A percentile compares a stretch with the other conserved stretches of the same genome.
These are phyloP conservation scores for Colletotrichum lindemuthianum DNA, from an alignment of 2,329 filamentous ascomycete species.

Conservation along the genomic window DNA sequence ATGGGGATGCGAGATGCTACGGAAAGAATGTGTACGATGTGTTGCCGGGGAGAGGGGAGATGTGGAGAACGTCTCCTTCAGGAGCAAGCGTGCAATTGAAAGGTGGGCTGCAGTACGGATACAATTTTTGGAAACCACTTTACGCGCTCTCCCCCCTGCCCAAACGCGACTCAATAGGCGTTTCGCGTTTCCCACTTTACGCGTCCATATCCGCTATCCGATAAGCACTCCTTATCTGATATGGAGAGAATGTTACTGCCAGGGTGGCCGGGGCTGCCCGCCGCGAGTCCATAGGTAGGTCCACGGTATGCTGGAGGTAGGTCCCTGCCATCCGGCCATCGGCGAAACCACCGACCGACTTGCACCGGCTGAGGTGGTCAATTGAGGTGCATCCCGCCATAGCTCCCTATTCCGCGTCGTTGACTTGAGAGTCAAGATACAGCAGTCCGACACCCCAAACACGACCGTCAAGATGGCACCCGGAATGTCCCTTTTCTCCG, in stretches of 20 bases:
- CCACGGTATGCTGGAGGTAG: neutral
- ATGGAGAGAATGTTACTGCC: neutral
- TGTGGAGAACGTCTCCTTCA: constrained; percentile 24
- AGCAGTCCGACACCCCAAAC: constrained; percentile 16
- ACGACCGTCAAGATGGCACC: constrained; percentile 68
- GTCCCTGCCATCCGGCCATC: constrained; percentile 27
- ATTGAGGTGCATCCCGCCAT: constrained; percentile 27
- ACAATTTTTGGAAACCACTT: constrained; percentile 33
- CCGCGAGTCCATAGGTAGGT: no score
- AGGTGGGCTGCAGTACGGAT: constrained; percentile 34
- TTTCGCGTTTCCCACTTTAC: constrained; percentile 39
- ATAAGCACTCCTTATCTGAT: neutral
- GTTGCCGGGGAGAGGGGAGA: constrained; percentile 34
- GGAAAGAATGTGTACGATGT: constrained; percentile 36
- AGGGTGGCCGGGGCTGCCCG: neutral
- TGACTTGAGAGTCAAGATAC: constrained; percentile 27
- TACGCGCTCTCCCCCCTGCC: constrained; percentile 17
- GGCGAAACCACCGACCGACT: constrained; percentile 36
- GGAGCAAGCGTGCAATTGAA: constrained; percentile 23
- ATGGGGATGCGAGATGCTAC: constrained; percentile 38
- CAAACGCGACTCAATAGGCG: constrained; percentile 30
- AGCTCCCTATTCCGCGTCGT: constrained; percentile 32
- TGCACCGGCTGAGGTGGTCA: constrained; percentile 35
- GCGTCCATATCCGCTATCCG: constrained; percentile 32
- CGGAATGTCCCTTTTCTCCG: constrained; percentile 78